A percentile compares a stretch with the other conserved stretches of the same genome.
Evolutionary conservation across 495 filamentous ascomycete species (phyloP).

Genomic region (Thermothielavioides terrestris): DNA sequence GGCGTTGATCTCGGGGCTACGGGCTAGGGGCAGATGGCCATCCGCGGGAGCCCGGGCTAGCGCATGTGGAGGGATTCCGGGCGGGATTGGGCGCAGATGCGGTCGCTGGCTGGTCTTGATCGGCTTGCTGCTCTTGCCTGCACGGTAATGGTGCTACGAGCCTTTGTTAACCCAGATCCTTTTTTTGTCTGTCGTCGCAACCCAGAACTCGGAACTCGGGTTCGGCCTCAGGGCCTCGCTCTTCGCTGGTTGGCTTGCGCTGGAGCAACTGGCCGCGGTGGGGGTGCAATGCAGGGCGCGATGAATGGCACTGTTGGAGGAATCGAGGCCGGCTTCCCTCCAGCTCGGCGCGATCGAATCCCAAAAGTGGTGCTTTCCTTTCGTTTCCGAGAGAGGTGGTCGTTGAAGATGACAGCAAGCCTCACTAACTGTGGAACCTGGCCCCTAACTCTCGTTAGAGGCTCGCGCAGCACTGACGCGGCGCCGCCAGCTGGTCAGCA

Average conservation of each 20-base stretch:
- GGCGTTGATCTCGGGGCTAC: too few relatives aligned
- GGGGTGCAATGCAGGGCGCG: neutral
- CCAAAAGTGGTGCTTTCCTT: neutral
- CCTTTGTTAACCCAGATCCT: neutral
- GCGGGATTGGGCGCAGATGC: neutral
- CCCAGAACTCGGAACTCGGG: neutral
- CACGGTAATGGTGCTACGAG: too few relatives aligned
- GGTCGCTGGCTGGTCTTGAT: neutral
- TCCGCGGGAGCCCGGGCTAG: constrained; percentile 26
- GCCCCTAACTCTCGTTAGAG: neutral
- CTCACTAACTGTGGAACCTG: constrained; percentile 5
- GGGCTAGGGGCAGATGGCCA: constrained; percentile 24
- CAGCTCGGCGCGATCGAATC: neutral
- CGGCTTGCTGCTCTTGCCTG: too few relatives aligned
- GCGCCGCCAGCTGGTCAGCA: constrained; percentile 10
- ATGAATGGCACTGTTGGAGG: neutral
- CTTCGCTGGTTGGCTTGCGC: neutral
- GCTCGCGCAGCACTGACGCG: constrained; percentile 10
- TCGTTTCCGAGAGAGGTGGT: neutral
- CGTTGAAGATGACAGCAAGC: constrained; percentile 14
- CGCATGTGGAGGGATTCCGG: constrained; percentile 16
- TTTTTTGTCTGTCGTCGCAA: neutral
- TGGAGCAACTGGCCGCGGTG: too few relatives aligned
- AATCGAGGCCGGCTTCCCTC: neutral
- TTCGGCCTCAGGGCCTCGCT: neutral